Conservation (phyloP, 163 green algal genomes). For the Trebouxiophyceae sp. region DNA sequence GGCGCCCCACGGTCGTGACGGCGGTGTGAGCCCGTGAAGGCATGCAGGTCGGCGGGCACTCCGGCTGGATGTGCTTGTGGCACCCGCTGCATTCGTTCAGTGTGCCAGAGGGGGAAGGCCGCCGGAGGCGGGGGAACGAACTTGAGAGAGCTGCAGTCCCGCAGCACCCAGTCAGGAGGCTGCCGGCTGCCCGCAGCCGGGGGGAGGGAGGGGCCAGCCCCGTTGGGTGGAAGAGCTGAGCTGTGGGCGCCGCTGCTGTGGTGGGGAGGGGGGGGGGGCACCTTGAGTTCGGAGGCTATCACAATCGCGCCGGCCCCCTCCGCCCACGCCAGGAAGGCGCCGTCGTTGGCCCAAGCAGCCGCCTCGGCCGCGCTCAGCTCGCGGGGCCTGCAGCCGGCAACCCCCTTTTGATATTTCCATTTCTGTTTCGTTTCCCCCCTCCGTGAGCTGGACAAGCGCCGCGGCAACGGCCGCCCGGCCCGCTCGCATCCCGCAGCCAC, state of each 20-base stretch:
- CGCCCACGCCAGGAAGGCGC: slow-evolving; percentile 40
- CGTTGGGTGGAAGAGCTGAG: too few relatives aligned
- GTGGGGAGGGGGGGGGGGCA: neutral
- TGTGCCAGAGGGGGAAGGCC: neutral
- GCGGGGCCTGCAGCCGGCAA: too few relatives aligned
- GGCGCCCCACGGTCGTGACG: neutral
- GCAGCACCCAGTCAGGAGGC: neutral
- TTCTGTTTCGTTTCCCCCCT: too few relatives aligned
- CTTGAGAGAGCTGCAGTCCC: neutral
- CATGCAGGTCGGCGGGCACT: too few relatives aligned
- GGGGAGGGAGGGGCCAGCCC: too few relatives aligned
- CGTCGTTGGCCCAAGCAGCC: slow-evolving; percentile 27
- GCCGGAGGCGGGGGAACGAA: neutral
- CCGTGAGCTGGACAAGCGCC: too few relatives aligned
- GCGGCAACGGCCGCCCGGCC: too few relatives aligned
- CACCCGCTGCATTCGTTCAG: neutral
- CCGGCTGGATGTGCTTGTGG: neutral
- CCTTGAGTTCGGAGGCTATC: slow-evolving; percentile 38
- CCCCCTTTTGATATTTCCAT: too few relatives aligned
- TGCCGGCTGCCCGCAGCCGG: too few relatives aligned
- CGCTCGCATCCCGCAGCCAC: too few relatives aligned
- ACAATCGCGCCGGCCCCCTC: slow-evolving; percentile 27
- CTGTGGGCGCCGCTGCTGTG: neutral
- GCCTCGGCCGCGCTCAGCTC: neutral
- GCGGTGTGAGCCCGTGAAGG: neutral